Evolutionary conservation across 805 yeast genomes (phyloP).

Genomic region (Brettanomyces sp.): DNA sequence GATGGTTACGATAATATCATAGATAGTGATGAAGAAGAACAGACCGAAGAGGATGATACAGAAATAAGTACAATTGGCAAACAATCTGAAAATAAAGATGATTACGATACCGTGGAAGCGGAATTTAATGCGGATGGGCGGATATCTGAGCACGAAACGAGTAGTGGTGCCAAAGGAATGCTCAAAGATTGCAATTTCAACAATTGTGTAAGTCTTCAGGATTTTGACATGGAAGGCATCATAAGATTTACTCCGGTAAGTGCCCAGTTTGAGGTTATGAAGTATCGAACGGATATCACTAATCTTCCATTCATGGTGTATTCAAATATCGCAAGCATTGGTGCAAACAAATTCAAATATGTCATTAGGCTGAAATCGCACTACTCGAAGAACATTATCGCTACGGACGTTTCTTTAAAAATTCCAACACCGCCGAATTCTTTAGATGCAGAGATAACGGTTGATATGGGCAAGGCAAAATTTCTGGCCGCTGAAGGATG

Average conservation of each 20-base stretch:
- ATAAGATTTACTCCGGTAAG: slow-evolving; percentile 82
- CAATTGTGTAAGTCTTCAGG: slow-evolving; percentile 70
- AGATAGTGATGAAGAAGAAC: slow-evolving; percentile 10
- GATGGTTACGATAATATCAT: slow-evolving; percentile 5
- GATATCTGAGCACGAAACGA: no score
- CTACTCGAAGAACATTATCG: slow-evolving; percentile 47
- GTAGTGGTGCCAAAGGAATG: neutral
- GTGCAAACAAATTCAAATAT: slow-evolving; percentile 40
- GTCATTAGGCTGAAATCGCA: slow-evolving; percentile 54
- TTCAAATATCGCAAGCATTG: slow-evolving; percentile 41
- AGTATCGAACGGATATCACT: slow-evolving; percentile 52
- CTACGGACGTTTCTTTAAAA: slow-evolving; percentile 52
- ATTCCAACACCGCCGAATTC: slow-evolving; percentile 61
- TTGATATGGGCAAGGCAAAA: slow-evolving; percentile 19
- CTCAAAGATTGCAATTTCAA: slow-evolving; percentile 79
- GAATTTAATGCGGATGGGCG: neutral
- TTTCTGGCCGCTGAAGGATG: slow-evolving; percentile 7
- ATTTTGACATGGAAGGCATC: slow-evolving; percentile 54
- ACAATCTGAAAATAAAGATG: neutral
- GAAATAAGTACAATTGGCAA: neutral
- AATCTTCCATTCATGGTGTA: slow-evolving; percentile 62
- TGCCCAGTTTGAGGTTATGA: slow-evolving; percentile 77
- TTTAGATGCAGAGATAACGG: slow-evolving; percentile 29
- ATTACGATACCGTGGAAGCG: neutral
- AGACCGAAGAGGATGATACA: neutral